Percentiles rank a stretch among this genome's conserved stretches.
Conservation (phyloP, 352 stramenopile species). For the Pythium biforme region DNA sequence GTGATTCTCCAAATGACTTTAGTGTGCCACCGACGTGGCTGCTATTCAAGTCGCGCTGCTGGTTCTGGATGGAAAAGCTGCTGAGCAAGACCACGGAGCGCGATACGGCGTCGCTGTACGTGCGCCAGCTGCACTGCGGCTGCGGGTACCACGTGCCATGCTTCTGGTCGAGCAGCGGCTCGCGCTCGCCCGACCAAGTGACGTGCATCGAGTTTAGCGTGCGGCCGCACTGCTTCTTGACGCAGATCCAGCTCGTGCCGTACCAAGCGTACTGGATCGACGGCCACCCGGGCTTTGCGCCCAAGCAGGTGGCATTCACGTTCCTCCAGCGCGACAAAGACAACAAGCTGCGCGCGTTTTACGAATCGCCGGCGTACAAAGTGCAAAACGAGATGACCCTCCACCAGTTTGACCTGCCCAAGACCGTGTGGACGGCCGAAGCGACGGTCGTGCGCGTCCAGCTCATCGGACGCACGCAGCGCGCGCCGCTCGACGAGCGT, state of each 20-base stretch:
- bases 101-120: conserved; percentile 21
- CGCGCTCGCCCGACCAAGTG: neutral
- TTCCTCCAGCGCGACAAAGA: conserved; percentile 12
- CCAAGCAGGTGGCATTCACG: conserved; percentile 18
- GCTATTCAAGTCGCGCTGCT: conserved; percentile 27
- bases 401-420: conserved; percentile 23
- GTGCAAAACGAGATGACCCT: conserved; percentile 26
- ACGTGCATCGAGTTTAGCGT: conserved; percentile 20
- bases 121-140: conserved; percentile 26
- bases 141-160: conserved; percentile 27
- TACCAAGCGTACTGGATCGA: conserved; percentile 28
- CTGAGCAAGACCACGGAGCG: conserved; percentile 19
- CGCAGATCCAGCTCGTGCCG: conserved; percentile 18
- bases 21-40: conserved; percentile 25
- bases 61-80: conserved; percentile 30
- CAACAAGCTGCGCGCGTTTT: neutral
- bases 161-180: conserved; percentile 25
- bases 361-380: conserved; percentile 14
- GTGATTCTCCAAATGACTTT: conserved; percentile 17
- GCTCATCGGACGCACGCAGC: conserved; percentile 20
- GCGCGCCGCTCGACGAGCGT: conserved; percentile 17
- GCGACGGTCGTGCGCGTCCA: conserved; percentile 16
- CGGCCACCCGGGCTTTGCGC: conserved; percentile 15
- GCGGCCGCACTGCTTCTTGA: conserved; percentile 14
- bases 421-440: conserved; percentile 11